Evolutionary conservation across 768 basidiomycete species (phyloP).

Genomic region (Russula sp.): DNA sequence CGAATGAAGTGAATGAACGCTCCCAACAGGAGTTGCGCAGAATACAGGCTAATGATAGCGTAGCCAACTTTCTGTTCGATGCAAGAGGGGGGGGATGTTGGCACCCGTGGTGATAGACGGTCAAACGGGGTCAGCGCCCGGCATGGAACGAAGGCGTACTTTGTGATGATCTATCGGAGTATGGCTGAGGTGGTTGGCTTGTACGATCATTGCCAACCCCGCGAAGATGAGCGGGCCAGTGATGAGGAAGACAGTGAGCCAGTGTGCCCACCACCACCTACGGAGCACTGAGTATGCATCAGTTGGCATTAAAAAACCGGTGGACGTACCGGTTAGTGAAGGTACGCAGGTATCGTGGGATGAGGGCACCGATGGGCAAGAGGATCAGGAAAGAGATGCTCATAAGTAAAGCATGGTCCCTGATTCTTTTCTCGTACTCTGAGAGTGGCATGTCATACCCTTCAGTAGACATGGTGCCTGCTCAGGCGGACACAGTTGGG

Average conservation of each 20-base stretch:
- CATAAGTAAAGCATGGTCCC: conserved; percentile 8
- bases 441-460: not conserved
- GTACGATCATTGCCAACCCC: conserved; percentile 40
- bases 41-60: conserved; percentile 48
- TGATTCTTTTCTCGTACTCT: conserved; percentile 15
- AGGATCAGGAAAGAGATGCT: conserved; percentile 10
- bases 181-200: not conserved
- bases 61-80: conserved; percentile 44
- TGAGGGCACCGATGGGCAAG: conserved; percentile 1
- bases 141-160: conserved; percentile 14
- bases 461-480: not conserved
- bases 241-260: conserved; percentile 26
- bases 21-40: conserved; percentile 45
- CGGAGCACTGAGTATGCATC: not conserved
- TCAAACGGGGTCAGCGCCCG: not conserved
- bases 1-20: conserved; percentile 50
- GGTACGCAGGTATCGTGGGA: conserved; percentile 17
- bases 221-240: conserved; percentile 49
- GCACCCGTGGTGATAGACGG: not conserved
- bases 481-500: not conserved
- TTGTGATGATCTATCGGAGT: conserved; percentile 37
- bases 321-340: conserved; percentile 12
- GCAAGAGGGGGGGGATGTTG: not conserved
- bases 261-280: conserved; percentile 19
- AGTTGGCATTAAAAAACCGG: not conserved